phyloP scores from a whole-genome alignment of 192 early-diverging fungal genomes.

The Backusella australiensis region DNA sequence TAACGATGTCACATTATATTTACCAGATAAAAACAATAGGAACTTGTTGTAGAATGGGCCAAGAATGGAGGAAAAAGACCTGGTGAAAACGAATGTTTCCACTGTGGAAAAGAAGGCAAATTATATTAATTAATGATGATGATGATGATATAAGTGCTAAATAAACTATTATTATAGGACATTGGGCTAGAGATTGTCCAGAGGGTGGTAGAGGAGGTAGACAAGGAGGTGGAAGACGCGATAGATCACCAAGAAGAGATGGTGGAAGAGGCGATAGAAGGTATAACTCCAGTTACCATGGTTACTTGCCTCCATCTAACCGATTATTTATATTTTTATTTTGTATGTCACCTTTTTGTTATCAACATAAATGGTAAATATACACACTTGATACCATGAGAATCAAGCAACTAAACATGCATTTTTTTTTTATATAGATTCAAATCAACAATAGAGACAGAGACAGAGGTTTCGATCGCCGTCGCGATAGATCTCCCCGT shows the following conservation, averaged over 20 bases:
- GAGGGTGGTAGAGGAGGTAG: constrained; percentile 15
- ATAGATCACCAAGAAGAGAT: constrained; percentile 20
- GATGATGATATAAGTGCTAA: background rate
- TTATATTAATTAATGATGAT: background rate
- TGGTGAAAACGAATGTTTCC: constrained; percentile 49
- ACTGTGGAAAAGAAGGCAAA: constrained; percentile 29
- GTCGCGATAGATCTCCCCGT: constrained; percentile 12
- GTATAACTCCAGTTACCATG: constrained; percentile 8
- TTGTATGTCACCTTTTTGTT: background rate
- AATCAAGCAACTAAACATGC: too few relatives aligned
- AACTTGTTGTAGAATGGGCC: constrained; percentile 55
- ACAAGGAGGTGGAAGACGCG: constrained; percentile 7
- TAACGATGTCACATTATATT: background rate
- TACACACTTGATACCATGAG: too few relatives aligned
- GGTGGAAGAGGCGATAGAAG: constrained; percentile 22
- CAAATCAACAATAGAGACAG: background rate
- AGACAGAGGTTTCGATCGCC: constrained; percentile 13
- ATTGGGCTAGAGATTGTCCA: constrained; percentile 50
- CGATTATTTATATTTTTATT: background rate
- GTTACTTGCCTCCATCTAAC: too few relatives aligned
- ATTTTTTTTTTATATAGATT: too few relatives aligned
- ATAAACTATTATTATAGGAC: constrained; percentile 32
- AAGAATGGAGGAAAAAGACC: constrained; percentile 54
- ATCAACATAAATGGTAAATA: too few relatives aligned
- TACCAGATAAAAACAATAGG: background rate